phyloP scores from a whole-genome alignment of 352 stramenopile genomes.

The Phytophthora citrophthora region DNA sequence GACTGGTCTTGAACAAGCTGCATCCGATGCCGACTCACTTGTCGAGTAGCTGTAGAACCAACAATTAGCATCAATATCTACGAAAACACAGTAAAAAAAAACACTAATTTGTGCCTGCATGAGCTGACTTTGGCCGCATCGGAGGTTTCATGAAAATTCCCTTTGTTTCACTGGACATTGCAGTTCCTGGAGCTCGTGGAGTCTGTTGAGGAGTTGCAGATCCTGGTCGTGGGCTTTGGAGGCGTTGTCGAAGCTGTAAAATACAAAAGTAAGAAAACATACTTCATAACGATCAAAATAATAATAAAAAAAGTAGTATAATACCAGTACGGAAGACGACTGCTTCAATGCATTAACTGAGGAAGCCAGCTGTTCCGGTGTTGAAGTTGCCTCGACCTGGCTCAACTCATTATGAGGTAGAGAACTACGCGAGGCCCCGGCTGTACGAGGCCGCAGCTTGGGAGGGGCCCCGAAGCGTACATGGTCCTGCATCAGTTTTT shows the following conservation, averaged over 20 bases:
- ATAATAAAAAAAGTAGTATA: background rate
- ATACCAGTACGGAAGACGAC: slow-evolving; percentile 13
- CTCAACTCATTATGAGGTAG: slow-evolving; percentile 2
- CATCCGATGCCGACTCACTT: slow-evolving; percentile 49
- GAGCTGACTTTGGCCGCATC: slow-evolving; percentile 49
- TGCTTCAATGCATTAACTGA: slow-evolving; percentile 18
- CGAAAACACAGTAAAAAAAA: no score
- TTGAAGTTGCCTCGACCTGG: slow-evolving; percentile 2
- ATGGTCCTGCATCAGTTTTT: slow-evolving; percentile 45
- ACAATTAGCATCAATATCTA: background rate
- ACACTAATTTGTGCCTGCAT: slow-evolving; percentile 8
- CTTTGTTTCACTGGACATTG: slow-evolving; percentile 12
- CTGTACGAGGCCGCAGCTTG: slow-evolving; percentile 59
- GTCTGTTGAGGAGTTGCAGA: slow-evolving; percentile 26
- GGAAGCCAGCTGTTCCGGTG: slow-evolving; percentile 22
- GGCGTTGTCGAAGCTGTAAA: slow-evolving; percentile 53
- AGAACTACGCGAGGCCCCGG: slow-evolving; percentile 29
- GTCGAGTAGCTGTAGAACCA: slow-evolving; percentile 23
- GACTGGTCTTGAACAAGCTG: slow-evolving; percentile 35
- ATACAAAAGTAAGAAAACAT: background rate
- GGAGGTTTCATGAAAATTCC: slow-evolving; percentile 45
- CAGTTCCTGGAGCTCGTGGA: slow-evolving; percentile 11
- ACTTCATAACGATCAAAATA: background rate
- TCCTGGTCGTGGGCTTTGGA: slow-evolving; percentile 52
- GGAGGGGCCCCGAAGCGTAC: slow-evolving; percentile 55